Conservation (phyloP, 1,284 basidiomycete genomes). For the Pseudozyma sp. region DNA sequence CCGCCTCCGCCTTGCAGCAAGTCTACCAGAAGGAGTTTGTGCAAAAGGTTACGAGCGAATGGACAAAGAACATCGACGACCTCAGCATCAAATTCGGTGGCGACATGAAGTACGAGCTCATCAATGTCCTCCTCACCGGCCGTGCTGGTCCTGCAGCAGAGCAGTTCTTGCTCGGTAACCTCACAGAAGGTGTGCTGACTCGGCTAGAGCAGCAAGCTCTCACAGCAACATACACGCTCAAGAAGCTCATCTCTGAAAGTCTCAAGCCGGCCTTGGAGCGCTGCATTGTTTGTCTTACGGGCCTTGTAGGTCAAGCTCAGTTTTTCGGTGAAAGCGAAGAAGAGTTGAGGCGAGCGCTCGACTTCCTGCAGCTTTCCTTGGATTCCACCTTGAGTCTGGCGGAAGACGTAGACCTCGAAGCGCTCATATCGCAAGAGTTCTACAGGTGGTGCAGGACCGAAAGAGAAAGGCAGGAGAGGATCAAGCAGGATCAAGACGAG, state of each 20-base stretch:
- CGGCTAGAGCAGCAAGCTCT: slow-evolving; percentile 38
- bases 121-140: slow-evolving; percentile 53
- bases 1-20: slow-evolving; percentile 28
- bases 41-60: slow-evolving; percentile 45
- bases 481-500: slow-evolving; percentile 53
- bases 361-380: slow-evolving; percentile 16
- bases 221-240: slow-evolving; percentile 29
- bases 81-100: slow-evolving; percentile 43
- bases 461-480: slow-evolving; percentile 49
- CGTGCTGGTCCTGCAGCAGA: slow-evolving; percentile 52
- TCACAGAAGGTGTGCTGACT: slow-evolving; percentile 54
- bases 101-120: slow-evolving; percentile 53
- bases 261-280: slow-evolving; percentile 38
- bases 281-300: slow-evolving; percentile 18
- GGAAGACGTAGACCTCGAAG: slow-evolving; percentile 33
- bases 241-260: slow-evolving; percentile 20
- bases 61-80: slow-evolving; percentile 47
- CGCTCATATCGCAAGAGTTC: slow-evolving; percentile 43
- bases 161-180: slow-evolving; percentile 51
- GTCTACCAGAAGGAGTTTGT: slow-evolving; percentile 29
- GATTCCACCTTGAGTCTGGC: slow-evolving; percentile 26
- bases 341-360: slow-evolving; percentile 4
- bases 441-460: slow-evolving; percentile 46
- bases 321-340: slow-evolving; percentile 19
- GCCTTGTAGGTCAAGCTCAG: slow-evolving; percentile 15